Percentiles rank a stretch among this genome's conserved stretches.
phyloP scores from a whole-genome alignment of 352 stramenopile genomes.

The Globisporangium iwayamae region DNA sequence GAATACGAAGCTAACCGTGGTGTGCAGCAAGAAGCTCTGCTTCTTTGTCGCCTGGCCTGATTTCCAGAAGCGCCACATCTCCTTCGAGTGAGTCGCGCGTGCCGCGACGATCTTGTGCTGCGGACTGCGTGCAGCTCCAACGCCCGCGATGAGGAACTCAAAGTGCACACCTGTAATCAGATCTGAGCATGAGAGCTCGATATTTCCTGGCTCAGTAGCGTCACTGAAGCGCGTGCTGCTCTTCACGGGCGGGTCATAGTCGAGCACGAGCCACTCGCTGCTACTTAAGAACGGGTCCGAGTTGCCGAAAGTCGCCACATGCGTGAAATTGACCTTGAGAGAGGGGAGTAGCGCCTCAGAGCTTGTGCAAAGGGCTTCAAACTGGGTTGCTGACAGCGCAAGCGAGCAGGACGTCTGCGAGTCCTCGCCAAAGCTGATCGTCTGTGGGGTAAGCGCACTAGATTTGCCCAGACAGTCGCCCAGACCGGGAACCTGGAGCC shows the following conservation, averaged over 20 bases:
- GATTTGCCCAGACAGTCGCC: conserved; percentile 22
- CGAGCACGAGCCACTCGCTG: conserved; percentile 33
- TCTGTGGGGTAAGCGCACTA: not conserved
- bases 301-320: conserved; percentile 40
- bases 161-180: conserved; percentile 26
- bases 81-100: conserved; percentile 26
- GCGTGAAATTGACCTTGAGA: conserved; percentile 38
- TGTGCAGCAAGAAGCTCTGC: conserved; percentile 28
- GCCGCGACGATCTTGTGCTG: conserved; percentile 47
- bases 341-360: conserved; percentile 13
- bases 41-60: conserved; percentile 7
- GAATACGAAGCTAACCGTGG: conserved; percentile 31
- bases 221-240: conserved; percentile 19
- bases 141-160: conserved; percentile 40
- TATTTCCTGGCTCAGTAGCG: conserved; percentile 13
- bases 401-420: conserved; percentile 30
- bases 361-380: conserved; percentile 27
- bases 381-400: conserved; percentile 21
- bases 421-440: conserved; percentile 37
- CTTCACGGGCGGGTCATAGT: conserved; percentile 32
- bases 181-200: conserved; percentile 28
- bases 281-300: conserved; percentile 30
- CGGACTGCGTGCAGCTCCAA: conserved; percentile 25
- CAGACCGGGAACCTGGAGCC: conserved; percentile 25
- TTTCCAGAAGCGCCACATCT: conserved; percentile 37